Evolutionary conservation across 2,329 filamentous ascomycete genomes (phyloP), one percentile per base, ranked within the genome.

Genomic region (Zarea fungicola): DNA sequence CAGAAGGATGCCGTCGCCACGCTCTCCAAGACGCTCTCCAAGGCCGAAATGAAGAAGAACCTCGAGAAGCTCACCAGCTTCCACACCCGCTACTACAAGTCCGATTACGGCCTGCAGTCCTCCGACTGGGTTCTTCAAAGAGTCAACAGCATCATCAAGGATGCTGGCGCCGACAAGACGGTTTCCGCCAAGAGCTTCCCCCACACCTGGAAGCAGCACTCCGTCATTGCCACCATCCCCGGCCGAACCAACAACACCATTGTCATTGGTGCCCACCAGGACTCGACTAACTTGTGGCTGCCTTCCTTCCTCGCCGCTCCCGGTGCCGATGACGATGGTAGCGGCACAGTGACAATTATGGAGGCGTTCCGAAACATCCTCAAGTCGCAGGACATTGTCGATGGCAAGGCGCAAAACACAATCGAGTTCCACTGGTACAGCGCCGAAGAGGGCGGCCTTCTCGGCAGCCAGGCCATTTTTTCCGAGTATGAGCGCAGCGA

Each of bases 401-500:
- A 77, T 43, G 89, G 89, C 54, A 80, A 88, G 55, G 84, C 83
- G 4, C 69, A 80, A 51, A 96, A 96, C 70, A 95, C 89, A 1
- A 75, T 99, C 57, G 92, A 97, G 71, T 97, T 97, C 67, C 91
- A 96, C 70, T 96, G 89, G 89, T 96, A 95, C 72, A 88, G 84
- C 37, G 90, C 89, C 10, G 90, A 96, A 65, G 90, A 96, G 67
- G 89, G 85, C 43, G 90, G 91, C 28, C 75, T 96, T 39, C 78
- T 95, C 4, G 90, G 90, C 51, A 92, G 86, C 60, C 90, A 96
- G 66, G 91, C 87, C 48, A 87, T 97, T 65, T 97, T 96, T 74
- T 77, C 80, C 43, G 72, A 80, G 7, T 97, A 97, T 62, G 84
- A 87, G 67, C 81, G 84, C 64, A 69, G 79, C 19, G 77, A 78